Conservation (phyloP, 257 asterid species). For the Salvia hispanica region DNA sequence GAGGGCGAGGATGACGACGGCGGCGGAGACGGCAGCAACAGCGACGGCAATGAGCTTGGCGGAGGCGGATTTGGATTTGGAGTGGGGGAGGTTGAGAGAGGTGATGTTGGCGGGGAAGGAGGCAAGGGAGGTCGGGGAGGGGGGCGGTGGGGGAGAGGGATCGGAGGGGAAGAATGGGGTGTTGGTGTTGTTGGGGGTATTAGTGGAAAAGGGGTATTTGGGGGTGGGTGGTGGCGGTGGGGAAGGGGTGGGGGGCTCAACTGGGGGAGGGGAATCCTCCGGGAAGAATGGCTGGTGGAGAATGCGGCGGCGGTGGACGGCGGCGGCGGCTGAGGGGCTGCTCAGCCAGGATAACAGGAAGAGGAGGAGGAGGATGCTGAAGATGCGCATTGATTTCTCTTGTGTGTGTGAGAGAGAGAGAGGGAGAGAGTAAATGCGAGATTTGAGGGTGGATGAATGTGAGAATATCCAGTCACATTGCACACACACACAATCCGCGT, state of each 20-base stretch:
- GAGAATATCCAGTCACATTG: constrained; percentile 28
- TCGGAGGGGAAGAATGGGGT: constrained; percentile 60
- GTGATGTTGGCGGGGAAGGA: constrained; percentile 78
- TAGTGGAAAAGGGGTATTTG: constrained; percentile 52
- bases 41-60: constrained; percentile 69
- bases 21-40: constrained; percentile 60
- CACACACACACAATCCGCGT: constrained; percentile 26
- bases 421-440: constrained; percentile 27
- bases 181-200: constrained; percentile 40
- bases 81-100: constrained; percentile 51
- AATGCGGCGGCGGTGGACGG: constrained; percentile 55
- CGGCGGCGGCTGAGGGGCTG: constrained; percentile 29
- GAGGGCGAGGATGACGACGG: constrained; percentile 53
- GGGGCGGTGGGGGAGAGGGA: constrained; percentile 64
- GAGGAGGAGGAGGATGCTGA: constrained; percentile 31
- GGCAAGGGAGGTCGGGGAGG: constrained; percentile 60
- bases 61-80: constrained; percentile 61
- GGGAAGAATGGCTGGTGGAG: constrained; percentile 77
- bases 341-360: constrained; percentile 21
- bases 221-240: constrained; percentile 42
- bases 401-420: constrained; percentile 22
- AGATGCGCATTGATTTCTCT: constrained; percentile 28
- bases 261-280: constrained; percentile 44
- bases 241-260: constrained; percentile 49
- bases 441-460: constrained; percentile 11